phyloP scores from a whole-genome alignment of 78 protist species.

The Dictyostelium brefeldianum region DNA sequence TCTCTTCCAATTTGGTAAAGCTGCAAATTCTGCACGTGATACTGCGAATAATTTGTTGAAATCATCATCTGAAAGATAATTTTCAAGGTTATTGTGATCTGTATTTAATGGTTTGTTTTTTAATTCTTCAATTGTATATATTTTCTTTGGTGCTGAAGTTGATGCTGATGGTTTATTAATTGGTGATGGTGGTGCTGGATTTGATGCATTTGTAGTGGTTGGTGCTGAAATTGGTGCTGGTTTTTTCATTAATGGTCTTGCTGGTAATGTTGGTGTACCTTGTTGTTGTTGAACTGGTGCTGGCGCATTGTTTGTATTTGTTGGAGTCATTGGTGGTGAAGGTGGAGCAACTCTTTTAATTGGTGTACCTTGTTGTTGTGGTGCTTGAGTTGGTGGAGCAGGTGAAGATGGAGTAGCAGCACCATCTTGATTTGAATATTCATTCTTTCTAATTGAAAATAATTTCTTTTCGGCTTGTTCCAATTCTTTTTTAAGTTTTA shows the following conservation, averaged over 20 bases:
- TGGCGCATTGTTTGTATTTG: too few relatives aligned
- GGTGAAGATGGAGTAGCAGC: slow-evolving; percentile 18
- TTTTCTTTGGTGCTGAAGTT: slow-evolving; percentile 20
- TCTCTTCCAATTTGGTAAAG: slow-evolving; percentile 69
- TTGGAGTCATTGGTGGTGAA: slow-evolving; percentile 38
- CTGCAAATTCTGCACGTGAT: slow-evolving; percentile 62
- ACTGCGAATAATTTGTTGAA: slow-evolving; percentile 31
- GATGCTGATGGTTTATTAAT: slow-evolving; percentile 25
- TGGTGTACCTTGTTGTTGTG: slow-evolving; percentile 10
- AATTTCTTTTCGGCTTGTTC: slow-evolving; percentile 78
- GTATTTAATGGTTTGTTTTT: slow-evolving; percentile 60
- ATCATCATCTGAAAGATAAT: slow-evolving; percentile 68
- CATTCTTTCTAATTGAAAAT: slow-evolving; percentile 70
- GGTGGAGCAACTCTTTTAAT: neutral
- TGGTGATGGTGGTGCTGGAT: slow-evolving; percentile 40
- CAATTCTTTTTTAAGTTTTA: slow-evolving; percentile 76
- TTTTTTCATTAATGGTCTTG: slow-evolving; percentile 57
- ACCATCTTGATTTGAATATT: slow-evolving; percentile 52
- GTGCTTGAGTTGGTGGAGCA: slow-evolving; percentile 4
- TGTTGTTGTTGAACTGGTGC: slow-evolving; percentile 4
- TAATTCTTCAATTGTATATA: slow-evolving; percentile 37
- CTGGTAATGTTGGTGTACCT: slow-evolving; percentile 23
- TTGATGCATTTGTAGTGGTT: slow-evolving; percentile 1
- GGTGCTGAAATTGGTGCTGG: slow-evolving; percentile 24
- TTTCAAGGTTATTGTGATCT: slow-evolving; percentile 62